Conservation (phyloP, 306 rosid species). For the Arachis hypogaea region DNA sequence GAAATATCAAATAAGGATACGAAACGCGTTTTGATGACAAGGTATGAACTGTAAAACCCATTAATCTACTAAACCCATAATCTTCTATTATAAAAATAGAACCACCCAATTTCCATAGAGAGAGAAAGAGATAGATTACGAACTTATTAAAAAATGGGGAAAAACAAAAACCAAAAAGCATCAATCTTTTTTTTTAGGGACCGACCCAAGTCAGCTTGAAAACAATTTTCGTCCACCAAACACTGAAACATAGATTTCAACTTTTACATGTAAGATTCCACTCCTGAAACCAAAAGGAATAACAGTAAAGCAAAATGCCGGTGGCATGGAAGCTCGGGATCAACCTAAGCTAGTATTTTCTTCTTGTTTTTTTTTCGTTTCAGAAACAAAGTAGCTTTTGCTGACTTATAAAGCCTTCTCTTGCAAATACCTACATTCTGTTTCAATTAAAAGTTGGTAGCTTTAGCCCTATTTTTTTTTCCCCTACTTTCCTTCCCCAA, state of each 20-base stretch:
- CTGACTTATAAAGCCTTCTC: constrained; percentile 46
- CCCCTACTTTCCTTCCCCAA: constrained; percentile 19
- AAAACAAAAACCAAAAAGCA: constrained; percentile 29
- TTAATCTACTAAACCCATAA: constrained; percentile 58
- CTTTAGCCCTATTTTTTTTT: constrained; percentile 2
- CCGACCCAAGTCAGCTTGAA: constrained; percentile 47
- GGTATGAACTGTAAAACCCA: constrained; percentile 78
- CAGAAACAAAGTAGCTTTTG: constrained; percentile 49
- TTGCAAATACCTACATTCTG: constrained; percentile 51
- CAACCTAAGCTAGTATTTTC: neutral
- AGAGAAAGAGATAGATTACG: constrained; percentile 34
- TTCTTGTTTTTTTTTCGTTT: constrained; percentile 17
- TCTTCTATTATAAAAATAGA: constrained; percentile 37
- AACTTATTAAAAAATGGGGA: constrained; percentile 11
- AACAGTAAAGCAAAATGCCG: constrained; percentile 42
- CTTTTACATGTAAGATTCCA: constrained; percentile 38
- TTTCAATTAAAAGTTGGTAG: constrained; percentile 61
- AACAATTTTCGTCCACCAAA: constrained; percentile 54
- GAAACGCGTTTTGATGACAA: constrained; percentile 82
- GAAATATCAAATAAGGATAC: constrained; percentile 50
- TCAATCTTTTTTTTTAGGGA: neutral
- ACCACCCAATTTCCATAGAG: constrained; percentile 31
- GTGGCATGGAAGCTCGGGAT: constrained; percentile 46
- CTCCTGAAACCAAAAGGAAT: constrained; percentile 33
- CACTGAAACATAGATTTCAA: constrained; percentile 41